Evolutionary conservation across 2,329 filamentous ascomycete species (phyloP).

Genomic region (Geosmithia morbida): DNA sequence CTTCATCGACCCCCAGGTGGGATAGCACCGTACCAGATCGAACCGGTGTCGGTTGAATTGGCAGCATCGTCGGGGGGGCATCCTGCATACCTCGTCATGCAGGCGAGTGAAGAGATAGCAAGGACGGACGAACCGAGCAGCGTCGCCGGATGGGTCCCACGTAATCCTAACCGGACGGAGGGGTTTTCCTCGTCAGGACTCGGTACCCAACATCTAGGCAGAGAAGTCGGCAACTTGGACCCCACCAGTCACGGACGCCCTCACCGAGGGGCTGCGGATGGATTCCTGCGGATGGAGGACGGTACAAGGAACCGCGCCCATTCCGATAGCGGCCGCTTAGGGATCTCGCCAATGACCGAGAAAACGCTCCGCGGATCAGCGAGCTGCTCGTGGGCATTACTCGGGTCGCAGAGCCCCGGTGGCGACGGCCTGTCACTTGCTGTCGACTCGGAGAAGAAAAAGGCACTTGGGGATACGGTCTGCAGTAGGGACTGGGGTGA

Average conservation of each 20-base stretch:
- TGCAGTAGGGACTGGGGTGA: background rate
- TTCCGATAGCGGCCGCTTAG: background rate
- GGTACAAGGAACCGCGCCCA: background rate
- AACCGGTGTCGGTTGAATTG: background rate
- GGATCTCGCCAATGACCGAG: background rate
- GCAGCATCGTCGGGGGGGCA: background rate
- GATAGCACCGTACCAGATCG: background rate
- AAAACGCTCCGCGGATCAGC: background rate
- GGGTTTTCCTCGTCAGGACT: no score
- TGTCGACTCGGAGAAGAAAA: background rate
- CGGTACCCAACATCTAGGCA: background rate
- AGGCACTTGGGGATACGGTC: background rate
- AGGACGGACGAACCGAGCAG: background rate
- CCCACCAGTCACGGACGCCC: background rate
- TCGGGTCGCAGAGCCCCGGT: background rate
- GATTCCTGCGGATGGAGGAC: background rate
- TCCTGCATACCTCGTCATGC: background rate
- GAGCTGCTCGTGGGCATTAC: background rate
- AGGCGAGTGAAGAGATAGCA: background rate
- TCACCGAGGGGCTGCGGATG: background rate
- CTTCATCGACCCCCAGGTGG: background rate
- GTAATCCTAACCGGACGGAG: no score
- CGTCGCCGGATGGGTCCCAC: no score
- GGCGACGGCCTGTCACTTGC: background rate
- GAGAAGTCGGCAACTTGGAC: background rate